Evolutionary conservation across 805 yeast genomes (phyloP).

Genomic region (Kodamaea jinghongensis): DNA sequence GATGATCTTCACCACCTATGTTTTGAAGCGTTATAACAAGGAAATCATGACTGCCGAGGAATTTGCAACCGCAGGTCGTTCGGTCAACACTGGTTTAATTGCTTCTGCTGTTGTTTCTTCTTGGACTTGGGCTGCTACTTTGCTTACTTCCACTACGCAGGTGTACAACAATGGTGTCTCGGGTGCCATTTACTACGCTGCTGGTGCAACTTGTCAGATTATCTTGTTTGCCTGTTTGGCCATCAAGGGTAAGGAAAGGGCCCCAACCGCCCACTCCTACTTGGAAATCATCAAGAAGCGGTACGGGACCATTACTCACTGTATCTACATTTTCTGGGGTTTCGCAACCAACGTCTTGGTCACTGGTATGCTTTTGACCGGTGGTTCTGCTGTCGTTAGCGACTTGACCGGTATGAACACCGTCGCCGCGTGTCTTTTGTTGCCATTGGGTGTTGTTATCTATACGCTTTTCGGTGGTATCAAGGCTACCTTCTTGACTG

Average conservation of each 20-base stretch:
- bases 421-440: conserved; percentile 75
- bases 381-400: conserved; percentile 81
- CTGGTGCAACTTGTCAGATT: conserved; percentile 90
- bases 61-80: conserved; percentile 88
- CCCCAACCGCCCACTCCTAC: conserved; percentile 91
- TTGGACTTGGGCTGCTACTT: conserved; percentile 76
- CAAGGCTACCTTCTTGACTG: conserved; percentile 46
- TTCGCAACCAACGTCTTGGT: conserved; percentile 85
- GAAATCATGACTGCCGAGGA: conserved; percentile 92
- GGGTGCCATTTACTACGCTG: conserved; percentile 82
- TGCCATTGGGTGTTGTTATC: conserved; percentile 72
- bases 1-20: conserved; percentile 72
- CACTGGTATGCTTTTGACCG: conserved; percentile 88
- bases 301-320: conserved; percentile 76
- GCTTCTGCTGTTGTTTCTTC: conserved; percentile 89
- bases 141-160: conserved; percentile 72
- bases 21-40: conserved; percentile 73
- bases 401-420: conserved; percentile 82
- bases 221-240: conserved; percentile 84
- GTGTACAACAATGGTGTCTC: conserved; percentile 73
- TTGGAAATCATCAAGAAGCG: conserved; percentile 79
- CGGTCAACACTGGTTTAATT: conserved; percentile 80
- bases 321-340: conserved; percentile 72
- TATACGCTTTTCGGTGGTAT: conserved; percentile 46
- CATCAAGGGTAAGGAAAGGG: conserved; percentile 81